Base-by-base conservation (phyloP, 2,329 filamentous ascomycete genomes). In the Pyricularia grisea region DNA sequence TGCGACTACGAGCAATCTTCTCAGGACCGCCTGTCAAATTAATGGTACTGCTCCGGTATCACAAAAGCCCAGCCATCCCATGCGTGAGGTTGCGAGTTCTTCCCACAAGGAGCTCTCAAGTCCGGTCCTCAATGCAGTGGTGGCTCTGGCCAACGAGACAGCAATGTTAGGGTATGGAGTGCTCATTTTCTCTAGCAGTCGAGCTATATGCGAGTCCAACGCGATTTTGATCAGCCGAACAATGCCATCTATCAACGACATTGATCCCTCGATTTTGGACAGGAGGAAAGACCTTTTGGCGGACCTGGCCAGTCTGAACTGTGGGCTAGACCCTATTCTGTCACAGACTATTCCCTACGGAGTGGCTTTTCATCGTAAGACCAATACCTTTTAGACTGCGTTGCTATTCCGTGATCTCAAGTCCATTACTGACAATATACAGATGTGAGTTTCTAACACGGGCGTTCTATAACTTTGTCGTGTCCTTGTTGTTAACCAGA, bases 131-230 rank as follows among this genome's bases (percentile, higher is more conserved):
- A 94, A 93, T 74, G 83, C 90, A 1, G 90, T 93, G 58, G 85
- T 93, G 2, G 83, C 90, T 0, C 81, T 94, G 36, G 85, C 90
- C 1, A 83, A 86, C 68, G 90, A 92, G 74, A 92, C 90, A 4
- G 90, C 86, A 0, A 79, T 79, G n/a, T 83, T 85, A 60, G 90
- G 90, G 0, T 91, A 88, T 74, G 91, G 91, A 4, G 90, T 86
- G 4, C 81, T 94, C 42, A 85, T 94, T 0, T 94, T 94, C 75
- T 91, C 90, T 70, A 86, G 88, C 69, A 93, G 90, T 74, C 87
- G 91, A 10, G 80, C 83, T 68, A 84, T 85, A 12, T 91, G 89
- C 73, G 91, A 93, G 76, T 83, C 84, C 4, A 87, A 91, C 73
- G 90, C 91, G n/a, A 78, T 83, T 14, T 79, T 90, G 63, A 90